Percentiles rank a stretch among this genome's conserved stretches.
These are phyloP conservation scores for Teratosphaeria viscida DNA, from an alignment of 2,329 filamentous ascomycete species.

Conservation along the genomic window DNA sequence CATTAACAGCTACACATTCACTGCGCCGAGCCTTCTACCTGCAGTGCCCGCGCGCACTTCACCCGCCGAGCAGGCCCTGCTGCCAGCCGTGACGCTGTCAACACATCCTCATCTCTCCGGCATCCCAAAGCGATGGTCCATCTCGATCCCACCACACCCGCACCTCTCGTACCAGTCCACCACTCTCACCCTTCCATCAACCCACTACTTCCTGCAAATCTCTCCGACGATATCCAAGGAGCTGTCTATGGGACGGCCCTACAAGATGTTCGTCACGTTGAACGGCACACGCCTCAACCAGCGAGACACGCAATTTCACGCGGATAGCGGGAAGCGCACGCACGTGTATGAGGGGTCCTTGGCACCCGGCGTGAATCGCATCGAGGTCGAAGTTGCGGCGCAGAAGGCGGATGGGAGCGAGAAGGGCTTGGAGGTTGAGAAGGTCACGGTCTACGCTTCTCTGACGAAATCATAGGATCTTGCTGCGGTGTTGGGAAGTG, in stretches of 20 bases:
- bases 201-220: constrained; percentile 62
- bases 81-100: constrained; percentile 52
- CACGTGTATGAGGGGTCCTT: constrained; percentile 68
- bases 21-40: constrained; percentile 29
- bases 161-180: constrained; percentile 62
- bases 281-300: constrained; percentile 53
- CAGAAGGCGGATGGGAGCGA: constrained; percentile 32
- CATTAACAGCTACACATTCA: constrained; percentile 23
- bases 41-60: constrained; percentile 14
- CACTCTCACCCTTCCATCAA: constrained; percentile 57
- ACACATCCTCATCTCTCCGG: constrained; percentile 39
- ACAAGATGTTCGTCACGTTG: constrained; percentile 64
- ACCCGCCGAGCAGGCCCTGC: constrained; percentile 10
- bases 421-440: constrained; percentile 57
- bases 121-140: constrained; percentile 46
- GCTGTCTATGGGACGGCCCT: constrained; percentile 56
- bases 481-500: too few relatives aligned
- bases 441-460: constrained; percentile 58
- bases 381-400: constrained; percentile 70
- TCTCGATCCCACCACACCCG: constrained; percentile 53
- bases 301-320: constrained; percentile 34
- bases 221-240: constrained; percentile 49
- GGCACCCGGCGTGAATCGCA: constrained; percentile 60
- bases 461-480: too few relatives aligned
- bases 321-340: constrained; percentile 33